Evolutionary conservation across 345 rosid genomes (phyloP), one percentile per base, ranked within the genome.

Genomic region (Citrus reticulata): DNA sequence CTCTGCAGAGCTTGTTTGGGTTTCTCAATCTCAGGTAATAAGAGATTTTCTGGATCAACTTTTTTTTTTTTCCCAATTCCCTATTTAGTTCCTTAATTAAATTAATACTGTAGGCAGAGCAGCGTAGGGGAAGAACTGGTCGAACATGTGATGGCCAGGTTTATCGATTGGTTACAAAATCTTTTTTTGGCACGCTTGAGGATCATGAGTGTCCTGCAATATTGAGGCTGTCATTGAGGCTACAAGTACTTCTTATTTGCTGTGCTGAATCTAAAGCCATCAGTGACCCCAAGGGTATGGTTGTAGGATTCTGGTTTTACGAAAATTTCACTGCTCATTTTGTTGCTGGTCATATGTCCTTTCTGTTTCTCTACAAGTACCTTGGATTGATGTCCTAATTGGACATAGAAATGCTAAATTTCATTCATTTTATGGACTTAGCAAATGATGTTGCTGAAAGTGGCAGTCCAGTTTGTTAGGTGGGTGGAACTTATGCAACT

Each of bases 121-220:
- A 95, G 79, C 95, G 99, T 49, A 83, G 84, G 84, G 99, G 98
- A 82, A 90, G 99, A 87, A 95, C 98, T 67, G 99, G 99, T 66
- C 89, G 98, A 81, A 95, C 98, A 61, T 95, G 99, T 84, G 93
- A 95, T 82, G 99, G 99, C 80, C 91, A 92, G 84, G 87, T 92
- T 68, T 95, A 92, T 85, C 91, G 97, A 77, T 87, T 95, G 89
- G 96, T 95, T 70, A 89, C 98, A 20, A 81, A 91, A 76, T 88
- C 97, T 73, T 92, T 92, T 85, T 95, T 87, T 86, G 85, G 72
- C 79, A 71, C 87, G 81, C 89, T 95, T 71, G 88, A 90, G 81
- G 93, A 91, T 46, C 55, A 81, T 77, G 99, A 95, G 79, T 68
- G 88, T 83, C 97, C 98, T 16, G 85, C 93, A 78, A 91, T 95